Evolutionary conservation across 345 rosid species (phyloP).

Genomic region (Populus tremula): DNA sequence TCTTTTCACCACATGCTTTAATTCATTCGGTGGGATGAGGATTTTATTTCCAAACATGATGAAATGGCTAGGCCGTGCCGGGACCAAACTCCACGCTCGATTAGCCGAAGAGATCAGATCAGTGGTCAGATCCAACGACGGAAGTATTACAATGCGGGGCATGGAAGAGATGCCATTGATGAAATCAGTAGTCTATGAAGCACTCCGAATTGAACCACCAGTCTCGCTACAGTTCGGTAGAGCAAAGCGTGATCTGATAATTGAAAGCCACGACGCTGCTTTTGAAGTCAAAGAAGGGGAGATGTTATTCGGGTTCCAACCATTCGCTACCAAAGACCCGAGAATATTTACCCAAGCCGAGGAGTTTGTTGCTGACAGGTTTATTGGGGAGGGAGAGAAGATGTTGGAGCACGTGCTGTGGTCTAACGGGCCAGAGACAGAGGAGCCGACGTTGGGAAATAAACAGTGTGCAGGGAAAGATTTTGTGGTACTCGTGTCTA

Average conservation of each 20-base stretch:
- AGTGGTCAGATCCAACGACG: slow-evolving; percentile 56
- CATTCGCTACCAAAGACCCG: slow-evolving; percentile 82
- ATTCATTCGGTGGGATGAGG: slow-evolving; percentile 81
- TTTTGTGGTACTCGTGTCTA: slow-evolving; percentile 65
- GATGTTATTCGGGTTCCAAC: slow-evolving; percentile 77
- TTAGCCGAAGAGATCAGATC: slow-evolving; percentile 78
- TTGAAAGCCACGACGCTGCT: slow-evolving; percentile 80
- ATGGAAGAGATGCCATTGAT: slow-evolving; percentile 73
- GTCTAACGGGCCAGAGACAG: slow-evolving; percentile 89
- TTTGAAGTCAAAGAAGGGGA: slow-evolving; percentile 74
- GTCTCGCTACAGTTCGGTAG: slow-evolving; percentile 66
- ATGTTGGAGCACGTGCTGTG: slow-evolving; percentile 68
- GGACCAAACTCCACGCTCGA: slow-evolving; percentile 49
- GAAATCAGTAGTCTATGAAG: slow-evolving; percentile 80
- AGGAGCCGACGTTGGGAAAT: slow-evolving; percentile 52
- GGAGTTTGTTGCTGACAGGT: slow-evolving; percentile 76
- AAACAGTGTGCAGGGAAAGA: slow-evolving; percentile 93
- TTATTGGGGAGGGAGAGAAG: slow-evolving; percentile 71
- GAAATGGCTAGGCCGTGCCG: slow-evolving; percentile 73
- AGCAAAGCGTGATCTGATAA: slow-evolving; percentile 62
- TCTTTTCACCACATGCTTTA: slow-evolving; percentile 80
- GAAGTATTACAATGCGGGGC: slow-evolving; percentile 61
- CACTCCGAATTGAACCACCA: slow-evolving; percentile 84
- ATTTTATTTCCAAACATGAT: slow-evolving; percentile 58
- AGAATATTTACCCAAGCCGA: slow-evolving; percentile 63